Evolutionary conservation across 345 rosid species (phyloP), one percentile per base, ranked within the genome.

Genomic region (Brassica rapa): DNA sequence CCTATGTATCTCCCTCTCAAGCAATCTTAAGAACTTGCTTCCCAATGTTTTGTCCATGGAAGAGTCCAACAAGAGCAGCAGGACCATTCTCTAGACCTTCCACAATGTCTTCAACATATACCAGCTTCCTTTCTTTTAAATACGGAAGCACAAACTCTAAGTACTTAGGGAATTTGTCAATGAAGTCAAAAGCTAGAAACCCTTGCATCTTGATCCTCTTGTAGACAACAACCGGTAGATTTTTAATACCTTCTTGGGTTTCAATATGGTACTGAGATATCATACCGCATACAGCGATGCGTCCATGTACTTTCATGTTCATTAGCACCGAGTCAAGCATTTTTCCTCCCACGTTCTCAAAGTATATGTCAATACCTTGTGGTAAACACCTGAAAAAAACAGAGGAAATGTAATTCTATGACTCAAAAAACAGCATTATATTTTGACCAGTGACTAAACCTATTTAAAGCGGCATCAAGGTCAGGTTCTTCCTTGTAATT

Each of bases 311-410:
- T 5, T 77, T 84, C 87, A 85, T 76, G 85, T 85, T 87, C 0
- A 77, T 8, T 8, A 87, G 84, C 23, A 84, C 90, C 0, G 85
- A 82, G 21, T 87, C 90, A 15, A 88, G 80, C 77, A 85, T 83
- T 75, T 83, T 83, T 0, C 88, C 90, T 24, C 88, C 86, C 8
- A 87, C 88, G 63, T 85, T 87, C 6, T 87, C 90, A 15, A 85
- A 85, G 82, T 87, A 51, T 51, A 51, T 51, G 56, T 51, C 21
- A n/a, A 56, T 53, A 16, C 59, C 59, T 59, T 59, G 30, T 24
- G 63, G 63, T 24, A 62, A 15, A 30, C 43, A 59, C n/a, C 63
- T 14, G 10, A 30, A 19, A 23, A 63, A 57, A 37, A 21, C 8
- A 6, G 30, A 23, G 2, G 16, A 39, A 5, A 2, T 33, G 0